Evolutionary conservation across 306 rosid species (phyloP).

Genomic region (Abrus pulchellus): DNA sequence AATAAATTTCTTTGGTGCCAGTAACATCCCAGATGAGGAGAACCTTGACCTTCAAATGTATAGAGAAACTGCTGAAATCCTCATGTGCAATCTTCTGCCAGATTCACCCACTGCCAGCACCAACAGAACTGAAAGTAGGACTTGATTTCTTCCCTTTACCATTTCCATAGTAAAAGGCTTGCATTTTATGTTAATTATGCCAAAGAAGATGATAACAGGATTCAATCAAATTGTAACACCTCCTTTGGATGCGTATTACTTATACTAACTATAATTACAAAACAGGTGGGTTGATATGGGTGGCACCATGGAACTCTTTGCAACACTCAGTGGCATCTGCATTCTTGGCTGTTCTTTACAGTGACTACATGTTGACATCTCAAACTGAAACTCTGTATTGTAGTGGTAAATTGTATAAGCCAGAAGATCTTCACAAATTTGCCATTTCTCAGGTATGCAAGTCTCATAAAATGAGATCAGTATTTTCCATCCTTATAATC

Average conservation of each 20-base stretch:
- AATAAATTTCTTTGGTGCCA: conserved; percentile 62
- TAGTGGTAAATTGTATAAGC: conserved; percentile 57
- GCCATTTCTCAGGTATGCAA: conserved; percentile 70
- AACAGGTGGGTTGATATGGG: conserved; percentile 79
- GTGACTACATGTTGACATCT: conserved; percentile 77
- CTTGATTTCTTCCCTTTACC: conserved; percentile 26
- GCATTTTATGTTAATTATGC: neutral
- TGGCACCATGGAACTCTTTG: conserved; percentile 61
- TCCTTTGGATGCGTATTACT: neutral
- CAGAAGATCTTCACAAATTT: conserved; percentile 67
- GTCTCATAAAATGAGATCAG: conserved; percentile 1
- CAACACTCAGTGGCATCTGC: conserved; percentile 74
- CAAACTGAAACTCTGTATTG: conserved; percentile 64
- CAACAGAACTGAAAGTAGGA: conserved; percentile 67
- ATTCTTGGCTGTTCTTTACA: conserved; percentile 69
- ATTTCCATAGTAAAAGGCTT: conserved; percentile 25
- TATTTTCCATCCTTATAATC: neutral
- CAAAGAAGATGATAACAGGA: conserved; percentile 4
- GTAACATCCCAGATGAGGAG: conserved; percentile 52
- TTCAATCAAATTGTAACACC: conserved; percentile 7
- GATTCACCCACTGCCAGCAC: conserved; percentile 74
- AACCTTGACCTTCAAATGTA: conserved; percentile 75
- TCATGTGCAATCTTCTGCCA: conserved; percentile 69
- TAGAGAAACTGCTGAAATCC: conserved; percentile 65
- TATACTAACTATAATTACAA: conserved; percentile 15